phyloP scores from a whole-genome alignment of 805 yeast genomes.

The Ogataea kodamae region DNA sequence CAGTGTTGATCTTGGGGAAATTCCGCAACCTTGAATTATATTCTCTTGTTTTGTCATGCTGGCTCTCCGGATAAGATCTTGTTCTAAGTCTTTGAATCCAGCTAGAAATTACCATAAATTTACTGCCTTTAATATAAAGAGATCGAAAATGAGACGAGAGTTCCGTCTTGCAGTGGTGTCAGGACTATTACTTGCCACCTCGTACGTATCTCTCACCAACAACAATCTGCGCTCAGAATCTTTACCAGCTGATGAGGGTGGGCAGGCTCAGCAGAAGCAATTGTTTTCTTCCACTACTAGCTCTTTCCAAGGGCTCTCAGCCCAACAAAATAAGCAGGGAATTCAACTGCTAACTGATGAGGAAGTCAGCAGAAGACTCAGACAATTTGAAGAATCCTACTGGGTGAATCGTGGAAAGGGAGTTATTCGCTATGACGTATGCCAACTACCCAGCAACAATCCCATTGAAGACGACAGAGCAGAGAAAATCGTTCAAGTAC shows the following conservation, averaged over 20 bases:
- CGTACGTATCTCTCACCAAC: conserved; percentile 31
- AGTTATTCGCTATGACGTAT: conserved; percentile 79
- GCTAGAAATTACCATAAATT: conserved; percentile 6
- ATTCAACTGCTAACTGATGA: conserved; percentile 58
- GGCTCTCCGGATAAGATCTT: conserved; percentile 16
- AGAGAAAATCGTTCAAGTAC: conserved; percentile 74
- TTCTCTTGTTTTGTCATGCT: conserved; percentile 16
- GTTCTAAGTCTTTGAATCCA: conserved; percentile 9
- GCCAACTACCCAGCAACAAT: conserved; percentile 85
- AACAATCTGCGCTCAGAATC: conserved; percentile 31
- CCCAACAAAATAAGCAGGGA: conserved; percentile 45
- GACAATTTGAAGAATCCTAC: conserved; percentile 77
- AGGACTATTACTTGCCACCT: conserved; percentile 33
- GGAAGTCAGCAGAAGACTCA: conserved; percentile 65
- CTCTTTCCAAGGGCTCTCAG: conserved; percentile 42
- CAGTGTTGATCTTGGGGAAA: conserved; percentile 17
- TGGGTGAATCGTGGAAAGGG: conserved; percentile 82
- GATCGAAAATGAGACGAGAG: conserved; percentile 29
- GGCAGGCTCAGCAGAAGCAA: conserved; percentile 19
- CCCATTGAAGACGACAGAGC: conserved; percentile 95
- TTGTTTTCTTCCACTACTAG: conserved; percentile 39
- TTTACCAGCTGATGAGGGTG: conserved; percentile 16
- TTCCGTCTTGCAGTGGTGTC: conserved; percentile 32
- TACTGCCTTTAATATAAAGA: conserved; percentile 1
- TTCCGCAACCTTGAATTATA: conserved; percentile 8